Percentiles rank a stretch among this genome's conserved stretches.
Evolutionary conservation across 208 protist species (phyloP).

Genomic region (Zelonia costaricensis): DNA sequence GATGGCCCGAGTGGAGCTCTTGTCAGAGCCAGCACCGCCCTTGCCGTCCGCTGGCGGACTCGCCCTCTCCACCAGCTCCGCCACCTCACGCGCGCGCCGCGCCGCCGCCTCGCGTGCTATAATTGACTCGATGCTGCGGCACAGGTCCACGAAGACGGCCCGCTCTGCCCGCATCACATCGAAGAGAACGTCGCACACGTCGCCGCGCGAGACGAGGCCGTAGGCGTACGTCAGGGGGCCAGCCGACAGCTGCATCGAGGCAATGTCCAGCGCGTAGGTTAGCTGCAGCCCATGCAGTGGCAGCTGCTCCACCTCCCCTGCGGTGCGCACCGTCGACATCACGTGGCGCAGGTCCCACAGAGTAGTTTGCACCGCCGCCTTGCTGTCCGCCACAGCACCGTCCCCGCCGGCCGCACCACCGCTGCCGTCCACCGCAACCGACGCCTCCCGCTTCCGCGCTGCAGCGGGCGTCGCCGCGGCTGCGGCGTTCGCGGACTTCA

Average conservation of each 20-base stretch:
- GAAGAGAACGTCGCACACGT: slow-evolving; percentile 56
- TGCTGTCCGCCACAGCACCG: background rate
- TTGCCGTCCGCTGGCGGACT: too few species aligned
- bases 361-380: background rate
- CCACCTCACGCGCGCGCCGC: background rate
- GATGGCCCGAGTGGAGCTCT: background rate
- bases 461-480: too few species aligned
- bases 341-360: slow-evolving; percentile 33
- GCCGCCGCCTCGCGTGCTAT: slow-evolving; percentile 1
- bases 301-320: slow-evolving; percentile 17
- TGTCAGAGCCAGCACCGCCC: background rate
- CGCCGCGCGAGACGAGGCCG: slow-evolving; percentile 45
- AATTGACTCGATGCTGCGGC: slow-evolving; percentile 41
- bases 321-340: slow-evolving; percentile 6
- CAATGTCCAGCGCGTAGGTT: slow-evolving; percentile 64
- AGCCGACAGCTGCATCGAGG: slow-evolving; percentile 40
- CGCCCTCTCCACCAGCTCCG: background rate
- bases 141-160: slow-evolving; percentile 49
- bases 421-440: background rate
- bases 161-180: slow-evolving; percentile 54
- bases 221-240: slow-evolving; percentile 75
- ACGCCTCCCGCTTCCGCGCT: background rate
- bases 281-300: slow-evolving; percentile 45
- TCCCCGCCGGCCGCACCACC: too few species aligned
- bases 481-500: too few species aligned